Percentiles rank a stretch among this genome's conserved stretches.
Evolutionary conservation across 2,329 filamentous ascomycete genomes (phyloP).

Genomic region (Cercospora berteroae): DNA sequence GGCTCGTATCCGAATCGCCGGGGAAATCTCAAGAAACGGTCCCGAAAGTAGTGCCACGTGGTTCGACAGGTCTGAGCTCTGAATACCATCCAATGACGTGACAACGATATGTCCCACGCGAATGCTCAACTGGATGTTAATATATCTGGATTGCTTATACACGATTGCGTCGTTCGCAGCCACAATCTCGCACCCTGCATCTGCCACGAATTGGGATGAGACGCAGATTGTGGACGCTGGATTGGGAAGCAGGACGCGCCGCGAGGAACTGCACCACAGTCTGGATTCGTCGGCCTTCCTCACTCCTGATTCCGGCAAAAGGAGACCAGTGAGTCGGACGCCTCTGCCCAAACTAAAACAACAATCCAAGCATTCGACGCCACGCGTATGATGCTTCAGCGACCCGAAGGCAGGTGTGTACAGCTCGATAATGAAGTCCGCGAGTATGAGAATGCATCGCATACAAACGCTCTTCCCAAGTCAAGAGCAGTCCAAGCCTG

Average conservation of each 20-base stretch:
- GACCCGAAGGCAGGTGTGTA: neutral
- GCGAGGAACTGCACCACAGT: neutral
- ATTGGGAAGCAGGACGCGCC: neutral
- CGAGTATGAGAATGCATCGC: neutral
- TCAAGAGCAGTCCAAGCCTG: neutral
- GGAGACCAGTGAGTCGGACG: neutral
- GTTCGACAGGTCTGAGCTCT: neutral
- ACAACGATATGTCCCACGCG: neutral
- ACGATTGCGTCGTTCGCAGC: neutral
- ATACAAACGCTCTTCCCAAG: neutral
- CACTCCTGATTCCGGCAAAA: neutral
- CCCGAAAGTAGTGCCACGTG: neutral
- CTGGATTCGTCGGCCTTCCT: neutral
- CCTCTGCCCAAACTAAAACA: neutral
- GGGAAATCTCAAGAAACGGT: neutral
- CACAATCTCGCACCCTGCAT: neutral
- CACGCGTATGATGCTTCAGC: neutral
- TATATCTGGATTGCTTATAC: too few relatives aligned
- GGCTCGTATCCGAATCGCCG: neutral
- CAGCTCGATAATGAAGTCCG: neutral
- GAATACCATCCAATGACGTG: neutral
- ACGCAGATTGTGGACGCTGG: neutral
- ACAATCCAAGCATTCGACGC: neutral
- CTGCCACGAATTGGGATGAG: neutral
- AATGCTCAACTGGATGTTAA: neutral